Evolutionary conservation across 2,329 filamentous ascomycete genomes (phyloP).

Genomic region (Trichoderma cornu-damae): DNA sequence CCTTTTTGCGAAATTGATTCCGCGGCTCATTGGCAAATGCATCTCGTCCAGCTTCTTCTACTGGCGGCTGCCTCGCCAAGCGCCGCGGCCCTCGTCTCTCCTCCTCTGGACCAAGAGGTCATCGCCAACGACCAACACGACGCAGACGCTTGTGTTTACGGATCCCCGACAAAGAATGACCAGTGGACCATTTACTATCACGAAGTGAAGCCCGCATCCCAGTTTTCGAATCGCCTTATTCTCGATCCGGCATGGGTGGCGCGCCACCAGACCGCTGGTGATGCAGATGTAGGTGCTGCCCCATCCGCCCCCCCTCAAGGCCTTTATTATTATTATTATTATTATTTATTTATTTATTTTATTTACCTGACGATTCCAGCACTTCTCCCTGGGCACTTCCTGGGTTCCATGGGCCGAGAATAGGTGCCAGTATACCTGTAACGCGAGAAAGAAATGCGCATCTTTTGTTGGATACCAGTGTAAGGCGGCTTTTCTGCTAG

Average conservation of each 20-base stretch:
- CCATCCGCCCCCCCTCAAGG: too few species aligned
- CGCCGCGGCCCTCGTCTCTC: background rate
- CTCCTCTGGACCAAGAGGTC: background rate
- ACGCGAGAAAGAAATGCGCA: constrained; percentile 15
- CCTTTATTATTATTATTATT: too few species aligned
- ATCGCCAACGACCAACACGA: background rate
- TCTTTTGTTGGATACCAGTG: constrained; percentile 20
- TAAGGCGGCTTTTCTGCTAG: background rate
- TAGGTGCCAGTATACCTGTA: constrained; percentile 21
- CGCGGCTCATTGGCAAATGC: background rate
- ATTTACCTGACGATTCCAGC: background rate
- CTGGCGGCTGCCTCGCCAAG: background rate
- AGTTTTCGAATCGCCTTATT: background rate
- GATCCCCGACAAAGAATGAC: constrained; percentile 1
- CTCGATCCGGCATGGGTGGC: constrained; percentile 17
- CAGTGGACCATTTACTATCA: constrained; percentile 16
- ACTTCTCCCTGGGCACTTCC: constrained; percentile 3
- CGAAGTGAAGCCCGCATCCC: background rate
- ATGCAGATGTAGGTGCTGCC: background rate
- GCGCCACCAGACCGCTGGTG: constrained; percentile 1
- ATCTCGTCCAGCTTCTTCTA: background rate
- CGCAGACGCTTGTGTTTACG: constrained; percentile 6
- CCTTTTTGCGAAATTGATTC: background rate
- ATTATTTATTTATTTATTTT: too few species aligned
- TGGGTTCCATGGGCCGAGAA: constrained; percentile 15